Conservation (phyloP, 129 eudicot species). For the Lonicera japonica region DNA sequence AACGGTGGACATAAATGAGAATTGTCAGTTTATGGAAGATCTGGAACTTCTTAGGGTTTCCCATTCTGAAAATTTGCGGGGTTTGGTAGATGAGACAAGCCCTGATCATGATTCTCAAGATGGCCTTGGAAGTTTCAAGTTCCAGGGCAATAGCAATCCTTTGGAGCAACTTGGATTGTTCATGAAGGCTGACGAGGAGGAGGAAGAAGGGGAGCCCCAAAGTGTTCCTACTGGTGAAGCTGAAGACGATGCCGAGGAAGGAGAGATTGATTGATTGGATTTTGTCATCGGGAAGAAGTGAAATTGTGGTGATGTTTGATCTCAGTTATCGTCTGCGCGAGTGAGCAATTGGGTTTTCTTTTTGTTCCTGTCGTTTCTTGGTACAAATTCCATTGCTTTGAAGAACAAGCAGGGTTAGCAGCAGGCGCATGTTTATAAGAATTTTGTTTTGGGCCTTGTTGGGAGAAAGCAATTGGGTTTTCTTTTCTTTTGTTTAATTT, state of each 20-base stretch:
- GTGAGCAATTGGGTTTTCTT: too few relatives aligned
- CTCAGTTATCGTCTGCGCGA: too few relatives aligned
- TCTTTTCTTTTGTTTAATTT: too few relatives aligned
- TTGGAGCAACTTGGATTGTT: slow-evolving; percentile 86
- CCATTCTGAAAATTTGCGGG: slow-evolving; percentile 44
- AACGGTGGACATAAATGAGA: slow-evolving; percentile 81
- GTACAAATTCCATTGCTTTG: neutral
- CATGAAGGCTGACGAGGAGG: slow-evolving; percentile 80
- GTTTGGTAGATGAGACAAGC: slow-evolving; percentile 47
- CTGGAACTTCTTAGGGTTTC: slow-evolving; percentile 66
- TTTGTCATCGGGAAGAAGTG: too few relatives aligned
- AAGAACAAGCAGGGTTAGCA: neutral
- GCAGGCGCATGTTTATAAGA: neutral
- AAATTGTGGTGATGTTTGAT: too few relatives aligned
- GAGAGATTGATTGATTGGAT: slow-evolving; percentile 61
- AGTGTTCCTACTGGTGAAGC: slow-evolving; percentile 7
- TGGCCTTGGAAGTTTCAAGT: slow-evolving; percentile 66
- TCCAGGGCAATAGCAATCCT: slow-evolving; percentile 57
- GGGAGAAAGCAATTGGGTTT: too few relatives aligned
- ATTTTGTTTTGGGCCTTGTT: neutral
- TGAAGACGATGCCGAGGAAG: slow-evolving; percentile 53
- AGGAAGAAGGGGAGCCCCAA: slow-evolving; percentile 45
- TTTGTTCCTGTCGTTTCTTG: neutral
- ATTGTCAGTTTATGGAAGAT: slow-evolving; percentile 59
- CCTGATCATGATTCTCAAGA: slow-evolving; percentile 34